Conservation (phyloP, 495 filamentous ascomycete genomes). For the Collariella sp. region DNA sequence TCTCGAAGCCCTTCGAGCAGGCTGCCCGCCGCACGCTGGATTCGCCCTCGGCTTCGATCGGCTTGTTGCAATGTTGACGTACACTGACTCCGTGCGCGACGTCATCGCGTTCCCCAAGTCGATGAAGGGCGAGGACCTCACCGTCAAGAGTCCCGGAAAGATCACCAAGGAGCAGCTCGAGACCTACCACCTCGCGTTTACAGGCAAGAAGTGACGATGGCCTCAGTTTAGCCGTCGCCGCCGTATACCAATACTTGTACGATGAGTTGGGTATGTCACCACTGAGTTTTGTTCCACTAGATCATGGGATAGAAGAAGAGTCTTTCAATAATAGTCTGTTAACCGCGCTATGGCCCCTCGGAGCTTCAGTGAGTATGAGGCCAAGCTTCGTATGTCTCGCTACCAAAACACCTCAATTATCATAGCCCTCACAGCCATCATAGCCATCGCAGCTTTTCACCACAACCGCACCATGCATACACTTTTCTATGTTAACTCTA, state of each 20-base stretch:
- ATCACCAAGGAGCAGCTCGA: conserved; percentile 56
- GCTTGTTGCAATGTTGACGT: conserved; percentile 70
- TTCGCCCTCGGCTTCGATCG: conserved; percentile 90
- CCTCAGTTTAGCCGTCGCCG: not conserved
- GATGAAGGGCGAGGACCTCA: conserved; percentile 72
- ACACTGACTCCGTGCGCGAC: conserved; percentile 68
- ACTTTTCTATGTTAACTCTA: too few relatives aligned
- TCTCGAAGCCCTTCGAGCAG: conserved; percentile 68
- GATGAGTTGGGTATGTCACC: not conserved
- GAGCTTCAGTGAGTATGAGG: too few relatives aligned
- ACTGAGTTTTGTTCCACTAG: not conserved
- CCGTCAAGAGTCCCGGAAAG: conserved; percentile 64
- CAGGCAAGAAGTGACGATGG: not conserved
- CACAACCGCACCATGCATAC: too few relatives aligned
- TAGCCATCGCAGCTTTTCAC: too few relatives aligned
- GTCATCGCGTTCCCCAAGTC: conserved; percentile 96
- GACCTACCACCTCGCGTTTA: conserved; percentile 56
- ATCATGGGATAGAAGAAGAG: not conserved
- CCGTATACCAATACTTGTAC: conserved; percentile 4
- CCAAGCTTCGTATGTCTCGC: too few relatives aligned
- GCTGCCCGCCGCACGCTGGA: conserved; percentile 95
- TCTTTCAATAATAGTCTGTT: not conserved
- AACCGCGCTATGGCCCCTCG: too few relatives aligned
- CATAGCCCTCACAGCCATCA: too few relatives aligned
- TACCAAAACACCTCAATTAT: too few relatives aligned